Percentiles rank a stretch among this genome's conserved stretches.
Evolutionary conservation across 768 basidiomycete species (phyloP).

Genomic region (Podaxis rugospora): DNA sequence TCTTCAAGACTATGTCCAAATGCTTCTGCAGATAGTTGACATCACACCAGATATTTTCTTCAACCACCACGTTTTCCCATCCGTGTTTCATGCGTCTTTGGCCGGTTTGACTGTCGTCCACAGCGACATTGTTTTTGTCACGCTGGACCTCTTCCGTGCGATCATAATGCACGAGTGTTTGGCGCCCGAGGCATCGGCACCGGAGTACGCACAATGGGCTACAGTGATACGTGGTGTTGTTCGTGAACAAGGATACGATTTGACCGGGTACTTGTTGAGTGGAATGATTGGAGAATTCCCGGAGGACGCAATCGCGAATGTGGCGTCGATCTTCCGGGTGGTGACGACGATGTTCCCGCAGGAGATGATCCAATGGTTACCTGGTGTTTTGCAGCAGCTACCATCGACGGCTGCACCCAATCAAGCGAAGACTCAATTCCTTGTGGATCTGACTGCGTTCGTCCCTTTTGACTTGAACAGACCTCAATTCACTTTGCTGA

Average conservation of each 20-base stretch:
- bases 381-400: constrained; percentile 65
- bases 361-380: constrained; percentile 70
- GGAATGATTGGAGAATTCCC: constrained; percentile 88
- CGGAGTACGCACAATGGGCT: constrained; percentile 53
- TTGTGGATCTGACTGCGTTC: constrained; percentile 72
- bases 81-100: constrained; percentile 73
- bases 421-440: constrained; percentile 65
- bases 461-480: constrained; percentile 23
- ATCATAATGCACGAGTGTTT: constrained; percentile 77
- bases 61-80: constrained; percentile 69
- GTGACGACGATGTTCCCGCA: constrained; percentile 63
- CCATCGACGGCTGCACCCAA: constrained; percentile 56
- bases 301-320: constrained; percentile 70
- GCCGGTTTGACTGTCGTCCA: constrained; percentile 80
- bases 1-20: constrained; percentile 89
- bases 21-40: constrained; percentile 65
- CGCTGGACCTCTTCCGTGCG: constrained; percentile 74
- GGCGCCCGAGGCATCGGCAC: constrained; percentile 23
- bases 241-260: constrained; percentile 66
- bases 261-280: constrained; percentile 63
- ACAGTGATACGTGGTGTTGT: constrained; percentile 56
- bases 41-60: constrained; percentile 74
- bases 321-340: constrained; percentile 75
- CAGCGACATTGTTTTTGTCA: constrained; percentile 74
- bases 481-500: constrained; percentile 12